A percentile compares a stretch with the other conserved stretches of the same genome.
Conservation (phyloP, 176 grass and related monocot genomes). For the Eremochloa ophiuroides region DNA sequence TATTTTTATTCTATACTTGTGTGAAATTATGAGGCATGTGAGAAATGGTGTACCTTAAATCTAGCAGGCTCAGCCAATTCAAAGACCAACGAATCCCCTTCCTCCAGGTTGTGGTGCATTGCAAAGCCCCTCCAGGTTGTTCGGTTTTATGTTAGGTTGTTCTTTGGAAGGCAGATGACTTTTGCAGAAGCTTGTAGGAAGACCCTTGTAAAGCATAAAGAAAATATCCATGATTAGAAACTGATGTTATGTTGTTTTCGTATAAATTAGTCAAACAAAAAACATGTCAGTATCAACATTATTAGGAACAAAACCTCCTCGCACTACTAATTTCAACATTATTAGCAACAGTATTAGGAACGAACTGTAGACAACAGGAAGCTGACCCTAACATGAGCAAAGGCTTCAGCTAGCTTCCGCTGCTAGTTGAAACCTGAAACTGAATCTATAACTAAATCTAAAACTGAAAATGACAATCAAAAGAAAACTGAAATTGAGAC, state of each 20-base stretch:
- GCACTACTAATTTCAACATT: background rate
- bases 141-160: too few species aligned
- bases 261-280: constrained; percentile 3
- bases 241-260: background rate
- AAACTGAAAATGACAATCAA: too few species aligned
- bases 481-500: too few species aligned
- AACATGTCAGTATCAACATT: background rate
- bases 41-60: constrained; percentile 99
- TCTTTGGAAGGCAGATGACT: constrained; percentile 52
- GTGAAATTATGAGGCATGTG: too few species aligned
- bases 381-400: too few species aligned
- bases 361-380: too few species aligned
- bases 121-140: constrained; percentile 89
- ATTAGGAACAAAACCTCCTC: background rate
- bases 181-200: constrained; percentile 89
- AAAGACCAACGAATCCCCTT: constrained; percentile 85
- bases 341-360: too few species aligned
- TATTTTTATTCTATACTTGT: too few species aligned
- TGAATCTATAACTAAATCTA: too few species aligned
- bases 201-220: constrained; percentile 41
- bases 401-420: too few species aligned
- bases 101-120: constrained; percentile 81
- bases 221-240: background rate
- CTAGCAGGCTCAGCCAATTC: constrained; percentile 65
- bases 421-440: too few species aligned